Evolutionary conservation across 768 basidiomycete species (phyloP).

Genomic region (Podaxis sp.): DNA sequence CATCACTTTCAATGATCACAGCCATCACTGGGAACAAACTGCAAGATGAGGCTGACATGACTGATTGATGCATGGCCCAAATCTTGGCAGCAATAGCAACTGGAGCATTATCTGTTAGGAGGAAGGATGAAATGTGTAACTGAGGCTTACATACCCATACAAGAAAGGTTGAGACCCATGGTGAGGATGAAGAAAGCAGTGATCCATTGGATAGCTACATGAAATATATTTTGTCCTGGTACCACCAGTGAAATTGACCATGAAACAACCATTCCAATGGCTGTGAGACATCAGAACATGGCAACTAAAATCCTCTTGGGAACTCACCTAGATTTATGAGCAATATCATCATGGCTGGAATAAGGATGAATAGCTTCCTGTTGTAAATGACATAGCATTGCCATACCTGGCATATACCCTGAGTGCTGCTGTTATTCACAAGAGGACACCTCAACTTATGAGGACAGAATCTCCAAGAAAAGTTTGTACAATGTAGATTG

Average conservation of each 20-base stretch:
- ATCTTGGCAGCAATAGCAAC: constrained; percentile 6
- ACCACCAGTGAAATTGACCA: constrained; percentile 3
- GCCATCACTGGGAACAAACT: constrained; percentile 7
- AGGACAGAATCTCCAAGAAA: constrained; percentile 10
- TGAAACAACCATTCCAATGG: constrained; percentile 3
- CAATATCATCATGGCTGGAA: neutral
- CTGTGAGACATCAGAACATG: neutral
- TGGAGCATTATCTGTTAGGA: neutral
- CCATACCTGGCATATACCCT: neutral
- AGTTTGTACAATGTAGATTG: neutral
- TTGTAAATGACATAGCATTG: constrained; percentile 8
- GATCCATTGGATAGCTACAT: neutral
- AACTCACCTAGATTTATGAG: constrained; percentile 2
- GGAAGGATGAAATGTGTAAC: neutral
- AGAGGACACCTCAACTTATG: neutral
- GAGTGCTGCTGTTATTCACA: neutral
- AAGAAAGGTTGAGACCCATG: constrained; percentile 6
- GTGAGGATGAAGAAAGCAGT: constrained; percentile 10
- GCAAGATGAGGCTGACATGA: neutral
- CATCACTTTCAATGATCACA: constrained; percentile 7
- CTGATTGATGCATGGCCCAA: neutral
- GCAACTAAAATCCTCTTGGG: neutral
- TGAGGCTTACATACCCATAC: neutral
- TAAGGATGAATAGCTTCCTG: neutral
- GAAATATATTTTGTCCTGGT: constrained; percentile 3